Conservation (phyloP, 148 eudicot species). For the Mesembryanthemum crystallinum region DNA sequence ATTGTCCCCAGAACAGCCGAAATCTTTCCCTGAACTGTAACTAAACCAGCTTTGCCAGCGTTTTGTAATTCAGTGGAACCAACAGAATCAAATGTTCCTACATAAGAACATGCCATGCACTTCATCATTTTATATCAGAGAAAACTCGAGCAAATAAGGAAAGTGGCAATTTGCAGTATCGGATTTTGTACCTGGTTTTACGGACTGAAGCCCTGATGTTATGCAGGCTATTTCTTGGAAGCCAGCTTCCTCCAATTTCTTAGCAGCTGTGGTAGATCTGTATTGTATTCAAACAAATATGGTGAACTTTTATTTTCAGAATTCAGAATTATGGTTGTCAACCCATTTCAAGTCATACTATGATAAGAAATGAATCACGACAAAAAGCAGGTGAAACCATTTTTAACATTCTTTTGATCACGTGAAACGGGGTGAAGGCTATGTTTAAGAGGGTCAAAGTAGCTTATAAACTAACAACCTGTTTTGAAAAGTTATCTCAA, state of each 20-base stretch:
- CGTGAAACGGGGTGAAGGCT: too few relatives aligned
- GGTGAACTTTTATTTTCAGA: background rate
- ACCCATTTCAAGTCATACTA: background rate
- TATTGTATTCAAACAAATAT: slow-evolving; percentile 18
- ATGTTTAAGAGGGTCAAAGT: too few relatives aligned
- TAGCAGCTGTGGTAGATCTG: slow-evolving; percentile 84
- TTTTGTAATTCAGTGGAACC: slow-evolving; percentile 82
- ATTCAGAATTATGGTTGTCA: background rate
- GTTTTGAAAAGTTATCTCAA: too few relatives aligned
- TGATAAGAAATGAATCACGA: background rate
- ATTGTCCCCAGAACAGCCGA: slow-evolving; percentile 89
- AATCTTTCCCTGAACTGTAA: slow-evolving; percentile 84
- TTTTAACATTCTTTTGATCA: too few relatives aligned
- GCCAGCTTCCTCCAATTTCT: slow-evolving; percentile 70
- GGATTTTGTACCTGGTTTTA: slow-evolving; percentile 59
- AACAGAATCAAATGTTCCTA: slow-evolving; percentile 79
- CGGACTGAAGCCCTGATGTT: slow-evolving; percentile 88
- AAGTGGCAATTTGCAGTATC: background rate
- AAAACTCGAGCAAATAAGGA: background rate
- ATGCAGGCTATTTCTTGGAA: slow-evolving; percentile 79
- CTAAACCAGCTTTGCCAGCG: slow-evolving; percentile 94
- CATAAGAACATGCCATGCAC: background rate
- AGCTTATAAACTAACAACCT: too few relatives aligned
- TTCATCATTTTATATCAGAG: background rate
- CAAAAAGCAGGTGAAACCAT: too few relatives aligned